A percentile compares a stretch with the other conserved stretches of the same genome.
phyloP scores from a whole-genome alignment of 352 stramenopile genomes.

The Phytophthora tentaculata region DNA sequence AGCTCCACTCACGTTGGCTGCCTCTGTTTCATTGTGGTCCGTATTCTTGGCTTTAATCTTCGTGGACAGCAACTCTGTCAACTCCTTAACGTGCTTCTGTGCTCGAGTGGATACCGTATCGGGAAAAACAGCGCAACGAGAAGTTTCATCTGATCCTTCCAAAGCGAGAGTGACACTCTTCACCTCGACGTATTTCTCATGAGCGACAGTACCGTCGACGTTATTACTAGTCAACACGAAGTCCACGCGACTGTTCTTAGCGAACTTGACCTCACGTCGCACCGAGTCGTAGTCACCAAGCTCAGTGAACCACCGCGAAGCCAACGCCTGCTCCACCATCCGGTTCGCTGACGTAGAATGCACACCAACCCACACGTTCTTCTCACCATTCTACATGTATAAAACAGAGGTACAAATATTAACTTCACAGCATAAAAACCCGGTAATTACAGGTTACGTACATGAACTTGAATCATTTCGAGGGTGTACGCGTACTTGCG shows the following conservation, averaged over 20 bases:
- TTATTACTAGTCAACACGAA: conserved; percentile 69
- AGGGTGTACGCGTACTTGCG: conserved; percentile 87
- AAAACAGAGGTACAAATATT: conserved; percentile 5
- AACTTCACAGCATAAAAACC: background rate
- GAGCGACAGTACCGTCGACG: conserved; percentile 35
- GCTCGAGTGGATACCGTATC: conserved; percentile 80
- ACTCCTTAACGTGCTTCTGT: conserved; percentile 78
- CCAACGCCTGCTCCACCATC: conserved; percentile 78
- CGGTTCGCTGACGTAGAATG: conserved; percentile 80
- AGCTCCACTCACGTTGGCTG: conserved; percentile 44
- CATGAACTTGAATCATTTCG: conserved; percentile 84
- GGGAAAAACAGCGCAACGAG: conserved; percentile 72
- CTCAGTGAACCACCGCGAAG: conserved; percentile 67
- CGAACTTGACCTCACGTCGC: conserved; percentile 78
- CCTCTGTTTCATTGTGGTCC: conserved; percentile 17
- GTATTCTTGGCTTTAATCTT: conserved; percentile 13
- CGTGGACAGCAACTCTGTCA: conserved; percentile 63
- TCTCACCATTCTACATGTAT: conserved; percentile 77
- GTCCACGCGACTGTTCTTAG: conserved; percentile 85
- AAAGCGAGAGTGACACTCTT: conserved; percentile 82
- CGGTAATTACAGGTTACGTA: conserved; percentile 38
- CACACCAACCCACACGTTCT: conserved; percentile 77
- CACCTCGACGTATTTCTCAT: conserved; percentile 84
- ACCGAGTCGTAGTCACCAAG: conserved; percentile 61
- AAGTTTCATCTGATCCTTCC: conserved; percentile 3